These are phyloP conservation scores for Imleria badia DNA, from an alignment of 768 basidiomycete species.

Conservation along the genomic window DNA sequence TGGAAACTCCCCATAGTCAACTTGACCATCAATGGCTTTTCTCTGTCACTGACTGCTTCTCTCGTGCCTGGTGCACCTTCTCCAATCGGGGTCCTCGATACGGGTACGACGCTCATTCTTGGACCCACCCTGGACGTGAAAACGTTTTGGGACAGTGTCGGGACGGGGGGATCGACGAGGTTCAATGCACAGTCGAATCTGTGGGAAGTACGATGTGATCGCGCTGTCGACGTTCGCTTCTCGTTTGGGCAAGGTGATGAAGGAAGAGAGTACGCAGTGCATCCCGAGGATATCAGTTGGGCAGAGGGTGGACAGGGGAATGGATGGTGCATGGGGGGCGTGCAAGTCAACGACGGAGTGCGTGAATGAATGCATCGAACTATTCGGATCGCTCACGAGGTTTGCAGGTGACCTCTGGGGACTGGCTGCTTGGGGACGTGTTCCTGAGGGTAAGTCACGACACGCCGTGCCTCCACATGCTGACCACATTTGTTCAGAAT, in stretches of 20 bases:
- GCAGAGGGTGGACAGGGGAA: conserved; percentile 37
- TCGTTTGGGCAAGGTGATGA: conserved; percentile 39
- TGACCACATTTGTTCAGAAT: conserved; percentile 39
- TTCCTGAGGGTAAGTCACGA: conserved; percentile 48
- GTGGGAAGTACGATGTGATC: conserved; percentile 54
- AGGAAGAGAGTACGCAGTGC: conserved; percentile 41
- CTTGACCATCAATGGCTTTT: conserved; percentile 43
- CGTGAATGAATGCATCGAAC: conserved; percentile 3
- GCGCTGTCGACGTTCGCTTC: conserved; percentile 46
- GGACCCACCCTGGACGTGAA: conserved; percentile 53
- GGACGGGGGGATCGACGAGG: conserved; percentile 38
- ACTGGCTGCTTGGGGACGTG: conserved; percentile 62
- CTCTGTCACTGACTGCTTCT: conserved; percentile 45
- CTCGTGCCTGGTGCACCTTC: conserved; percentile 40
- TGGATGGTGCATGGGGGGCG: conserved; percentile 56
- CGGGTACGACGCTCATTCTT: conserved; percentile 57
- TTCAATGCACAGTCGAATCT: conserved; percentile 35
- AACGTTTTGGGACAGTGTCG: conserved; percentile 50
- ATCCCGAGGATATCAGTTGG: conserved; percentile 56
- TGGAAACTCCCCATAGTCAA: conserved; percentile 55
- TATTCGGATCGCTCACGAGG: conserved; percentile 2
- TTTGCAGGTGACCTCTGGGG: conserved; percentile 48
- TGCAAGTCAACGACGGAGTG: conserved; percentile 54
- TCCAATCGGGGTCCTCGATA: conserved; percentile 61
- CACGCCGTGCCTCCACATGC: neutral